These are phyloP conservation scores for Fusarium domesticum DNA, from an alignment of 2,329 filamentous ascomycete species.

Conservation along the genomic window DNA sequence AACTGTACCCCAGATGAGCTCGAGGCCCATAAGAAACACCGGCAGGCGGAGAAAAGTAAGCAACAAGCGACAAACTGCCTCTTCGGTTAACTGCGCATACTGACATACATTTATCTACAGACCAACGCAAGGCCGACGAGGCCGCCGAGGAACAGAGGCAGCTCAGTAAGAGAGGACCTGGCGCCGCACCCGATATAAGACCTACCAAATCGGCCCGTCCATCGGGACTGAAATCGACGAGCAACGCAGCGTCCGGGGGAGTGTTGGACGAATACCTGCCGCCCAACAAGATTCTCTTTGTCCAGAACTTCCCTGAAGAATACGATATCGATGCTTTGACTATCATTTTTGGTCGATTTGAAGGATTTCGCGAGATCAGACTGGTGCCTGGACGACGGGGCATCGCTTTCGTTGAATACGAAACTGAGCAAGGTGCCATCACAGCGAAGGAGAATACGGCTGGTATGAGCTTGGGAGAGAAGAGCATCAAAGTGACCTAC, in stretches of 20 bases:
- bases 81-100: neutral
- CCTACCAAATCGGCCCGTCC: conserved; percentile 62
- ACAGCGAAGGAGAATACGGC: conserved; percentile 90
- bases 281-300: conserved; percentile 93
- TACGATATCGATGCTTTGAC: conserved; percentile 78
- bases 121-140: conserved; percentile 78
- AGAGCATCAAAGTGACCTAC: conserved; percentile 91
- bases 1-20: conserved; percentile 76
- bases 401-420: conserved; percentile 96
- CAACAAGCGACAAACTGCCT: neutral
- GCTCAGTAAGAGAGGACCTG: conserved; percentile 64
- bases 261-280: conserved; percentile 98
- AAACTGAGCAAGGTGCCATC: conserved; percentile 83
- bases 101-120: conserved; percentile 38
- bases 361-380: conserved; percentile 91
- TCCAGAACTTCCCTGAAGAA: conserved; percentile 87
- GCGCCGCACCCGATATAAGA: conserved; percentile 49
- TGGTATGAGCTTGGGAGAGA: conserved; percentile 73
- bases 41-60: conserved; percentile 86
- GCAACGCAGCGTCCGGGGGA: conserved; percentile 63
- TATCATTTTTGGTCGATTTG: conserved; percentile 80
- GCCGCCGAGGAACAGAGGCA: conserved; percentile 75
- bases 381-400: conserved; percentile 81
- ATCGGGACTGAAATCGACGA: conserved; percentile 71
- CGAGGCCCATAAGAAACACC: conserved; percentile 78